A percentile compares a stretch with the other conserved stretches of the same genome.
Evolutionary conservation across 805 yeast species (phyloP).

Genomic region (Kluyveromyces dobzhanskii): DNA sequence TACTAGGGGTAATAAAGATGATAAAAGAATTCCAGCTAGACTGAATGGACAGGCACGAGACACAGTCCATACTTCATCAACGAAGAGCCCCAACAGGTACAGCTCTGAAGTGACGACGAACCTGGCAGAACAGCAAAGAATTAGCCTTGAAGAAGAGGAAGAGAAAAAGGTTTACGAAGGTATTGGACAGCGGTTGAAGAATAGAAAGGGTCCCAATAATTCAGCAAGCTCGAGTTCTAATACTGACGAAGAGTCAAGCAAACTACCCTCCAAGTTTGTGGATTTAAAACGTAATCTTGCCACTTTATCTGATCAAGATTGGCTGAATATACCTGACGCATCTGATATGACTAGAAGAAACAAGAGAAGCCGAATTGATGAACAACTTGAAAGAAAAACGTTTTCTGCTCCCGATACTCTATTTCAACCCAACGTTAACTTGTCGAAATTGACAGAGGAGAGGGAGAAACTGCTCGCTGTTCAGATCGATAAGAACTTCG

Average conservation of each 20-base stretch:
- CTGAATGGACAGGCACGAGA: neutral
- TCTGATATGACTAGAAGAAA: slow-evolving; percentile 78
- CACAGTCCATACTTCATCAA: neutral
- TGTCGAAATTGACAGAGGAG: slow-evolving; percentile 53
- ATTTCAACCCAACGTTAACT: slow-evolving; percentile 34
- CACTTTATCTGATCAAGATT: slow-evolving; percentile 54
- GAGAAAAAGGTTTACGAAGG: slow-evolving; percentile 64
- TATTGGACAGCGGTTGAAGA: slow-evolving; percentile 49
- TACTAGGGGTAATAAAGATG: slow-evolving; percentile 56
- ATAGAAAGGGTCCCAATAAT: slow-evolving; percentile 16
- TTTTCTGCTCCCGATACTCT: slow-evolving; percentile 80
- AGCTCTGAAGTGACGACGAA: neutral
- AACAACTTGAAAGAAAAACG: slow-evolving; percentile 54
- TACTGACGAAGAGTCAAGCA: slow-evolving; percentile 10
- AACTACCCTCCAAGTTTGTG: slow-evolving; percentile 47
- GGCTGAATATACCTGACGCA: slow-evolving; percentile 81
- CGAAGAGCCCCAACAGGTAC: neutral
- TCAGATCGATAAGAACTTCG: slow-evolving; percentile 38
- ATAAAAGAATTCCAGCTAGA: slow-evolving; percentile 7
- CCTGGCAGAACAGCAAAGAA: too few relatives aligned
- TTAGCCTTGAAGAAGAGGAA: slow-evolving; percentile 47
- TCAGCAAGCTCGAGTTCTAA: slow-evolving; percentile 15
- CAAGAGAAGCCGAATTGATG: slow-evolving; percentile 57
- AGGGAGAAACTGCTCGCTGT: slow-evolving; percentile 50
- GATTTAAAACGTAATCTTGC: slow-evolving; percentile 61